A percentile compares a stretch with the other conserved stretches of the same genome.
Conservation (phyloP, 306 rosid genomes). For the Betula pendula region DNA sequence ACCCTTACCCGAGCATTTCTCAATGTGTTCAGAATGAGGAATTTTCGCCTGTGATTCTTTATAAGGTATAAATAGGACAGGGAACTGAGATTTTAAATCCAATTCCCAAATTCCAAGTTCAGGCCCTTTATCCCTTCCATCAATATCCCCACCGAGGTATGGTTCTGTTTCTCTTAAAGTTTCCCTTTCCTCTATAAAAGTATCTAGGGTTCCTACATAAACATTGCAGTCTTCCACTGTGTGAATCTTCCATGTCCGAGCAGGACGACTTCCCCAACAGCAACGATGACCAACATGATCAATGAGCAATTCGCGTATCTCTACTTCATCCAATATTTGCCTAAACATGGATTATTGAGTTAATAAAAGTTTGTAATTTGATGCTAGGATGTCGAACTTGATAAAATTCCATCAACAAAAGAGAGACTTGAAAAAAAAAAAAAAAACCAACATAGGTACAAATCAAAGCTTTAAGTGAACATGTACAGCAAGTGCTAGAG, state of each 20-base stretch:
- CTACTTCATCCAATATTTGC: conserved; percentile 81
- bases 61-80: conserved; percentile 61
- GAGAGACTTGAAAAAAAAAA: background rate
- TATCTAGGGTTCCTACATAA: conserved; percentile 87
- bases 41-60: conserved; percentile 67
- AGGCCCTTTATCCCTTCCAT: conserved; percentile 75
- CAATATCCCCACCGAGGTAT: conserved; percentile 55
- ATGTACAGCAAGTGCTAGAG: background rate
- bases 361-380: conserved; percentile 19
- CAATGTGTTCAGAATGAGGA: conserved; percentile 81
- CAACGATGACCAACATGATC: conserved; percentile 96
- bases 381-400: conserved; percentile 5
- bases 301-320: conserved; percentile 86
- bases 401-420: background rate
- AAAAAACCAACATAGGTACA: background rate
- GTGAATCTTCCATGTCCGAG: conserved; percentile 87
- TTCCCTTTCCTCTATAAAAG: conserved; percentile 93
- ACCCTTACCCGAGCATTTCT: conserved; percentile 74
- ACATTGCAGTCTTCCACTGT: conserved; percentile 93
- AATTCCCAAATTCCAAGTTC: conserved; percentile 88
- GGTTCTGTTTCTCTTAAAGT: conserved; percentile 63
- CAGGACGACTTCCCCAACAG: conserved; percentile 99
- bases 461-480: background rate
- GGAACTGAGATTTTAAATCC: conserved; percentile 87
- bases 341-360: conserved; percentile 35